Conservation (phyloP, 2,329 filamentous ascomycete species). For the Colletotrichum eleusines region DNA sequence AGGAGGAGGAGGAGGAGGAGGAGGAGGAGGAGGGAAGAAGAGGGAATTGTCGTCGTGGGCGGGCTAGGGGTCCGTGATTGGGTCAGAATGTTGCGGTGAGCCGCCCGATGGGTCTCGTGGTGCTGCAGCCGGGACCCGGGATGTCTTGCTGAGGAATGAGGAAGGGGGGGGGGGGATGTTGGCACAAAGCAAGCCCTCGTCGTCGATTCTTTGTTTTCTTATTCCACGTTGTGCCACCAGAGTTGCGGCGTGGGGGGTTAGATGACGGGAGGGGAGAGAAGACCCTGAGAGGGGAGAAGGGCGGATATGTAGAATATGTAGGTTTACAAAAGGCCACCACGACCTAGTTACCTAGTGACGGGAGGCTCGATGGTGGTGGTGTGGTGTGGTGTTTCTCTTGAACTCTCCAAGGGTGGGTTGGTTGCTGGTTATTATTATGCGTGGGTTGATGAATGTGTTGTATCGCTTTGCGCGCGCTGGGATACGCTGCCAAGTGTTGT, state of each 20-base stretch:
- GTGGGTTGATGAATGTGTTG: slow-evolving; percentile 32
- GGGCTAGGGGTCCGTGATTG: slow-evolving; percentile 32
- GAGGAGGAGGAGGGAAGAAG: no score
- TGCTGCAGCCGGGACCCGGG: slow-evolving; percentile 39
- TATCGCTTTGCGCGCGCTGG: slow-evolving; percentile 17
- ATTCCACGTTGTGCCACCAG: background rate
- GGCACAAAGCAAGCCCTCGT: slow-evolving; percentile 10
- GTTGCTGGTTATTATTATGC: slow-evolving; percentile 34
- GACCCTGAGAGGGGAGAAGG: background rate
- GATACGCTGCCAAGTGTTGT: slow-evolving; percentile 20
- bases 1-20: no score
- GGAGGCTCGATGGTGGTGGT: no score
- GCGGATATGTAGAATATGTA: slow-evolving; percentile 14
- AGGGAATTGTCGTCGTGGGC: slow-evolving; percentile 38
- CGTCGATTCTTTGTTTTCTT: slow-evolving; percentile 1
- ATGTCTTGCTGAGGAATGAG: slow-evolving; percentile 42
- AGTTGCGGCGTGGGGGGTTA: slow-evolving; percentile 29
- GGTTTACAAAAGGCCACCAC: slow-evolving; percentile 13
- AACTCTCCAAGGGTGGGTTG: slow-evolving; percentile 18
- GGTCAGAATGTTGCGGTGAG: slow-evolving; percentile 41
- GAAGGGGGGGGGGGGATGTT: background rate
- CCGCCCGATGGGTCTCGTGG: slow-evolving; percentile 36
- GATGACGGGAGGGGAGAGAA: no score
- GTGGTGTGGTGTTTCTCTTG: background rate
- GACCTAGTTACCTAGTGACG: slow-evolving; percentile 6